These are phyloP conservation scores for Xylariaceae sp. DNA, from an alignment of 2,329 filamentous ascomycete genomes.

Conservation along the genomic window DNA sequence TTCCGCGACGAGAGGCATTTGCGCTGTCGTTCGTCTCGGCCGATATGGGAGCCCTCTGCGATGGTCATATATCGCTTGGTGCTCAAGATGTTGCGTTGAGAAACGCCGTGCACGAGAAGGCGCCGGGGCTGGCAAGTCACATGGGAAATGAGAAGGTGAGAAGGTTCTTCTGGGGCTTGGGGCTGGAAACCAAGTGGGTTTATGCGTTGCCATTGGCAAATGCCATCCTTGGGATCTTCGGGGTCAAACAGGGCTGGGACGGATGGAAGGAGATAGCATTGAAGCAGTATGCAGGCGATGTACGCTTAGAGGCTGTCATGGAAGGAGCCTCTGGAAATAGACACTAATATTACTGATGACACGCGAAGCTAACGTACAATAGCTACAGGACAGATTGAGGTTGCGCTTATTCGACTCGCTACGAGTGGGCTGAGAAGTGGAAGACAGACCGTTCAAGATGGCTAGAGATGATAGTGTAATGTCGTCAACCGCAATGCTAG, in stretches of 20 bases:
- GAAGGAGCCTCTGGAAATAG: background rate
- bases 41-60: slow-evolving; percentile 15
- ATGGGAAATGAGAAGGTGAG: slow-evolving; percentile 16
- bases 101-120: slow-evolving; percentile 5
- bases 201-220: slow-evolving; percentile 15
- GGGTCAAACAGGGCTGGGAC: slow-evolving; percentile 4
- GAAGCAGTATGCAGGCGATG: slow-evolving; percentile 3
- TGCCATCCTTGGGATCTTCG: slow-evolving; percentile 11
- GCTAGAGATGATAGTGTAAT: too few relatives aligned
- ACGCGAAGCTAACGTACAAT: too few relatives aligned
- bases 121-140: slow-evolving; percentile 5
- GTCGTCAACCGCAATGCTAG: too few relatives aligned
- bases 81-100: slow-evolving; percentile 9
- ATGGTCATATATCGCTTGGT: slow-evolving; percentile 12
- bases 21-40: slow-evolving; percentile 17
- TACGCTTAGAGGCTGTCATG: background rate
- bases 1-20: slow-evolving; percentile 16
- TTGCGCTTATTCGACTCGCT: too few relatives aligned
- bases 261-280: slow-evolving; percentile 7
- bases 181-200: slow-evolving; percentile 11
- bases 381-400: too few relatives aligned
- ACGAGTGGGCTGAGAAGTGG: too few relatives aligned
- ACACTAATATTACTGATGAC: too few relatives aligned
- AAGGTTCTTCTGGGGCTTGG: slow-evolving; percentile 17
- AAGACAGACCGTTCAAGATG: too few relatives aligned